These are phyloP conservation scores for Acorus gramineus DNA, from an alignment of 106 monocot species.

Conservation along the genomic window DNA sequence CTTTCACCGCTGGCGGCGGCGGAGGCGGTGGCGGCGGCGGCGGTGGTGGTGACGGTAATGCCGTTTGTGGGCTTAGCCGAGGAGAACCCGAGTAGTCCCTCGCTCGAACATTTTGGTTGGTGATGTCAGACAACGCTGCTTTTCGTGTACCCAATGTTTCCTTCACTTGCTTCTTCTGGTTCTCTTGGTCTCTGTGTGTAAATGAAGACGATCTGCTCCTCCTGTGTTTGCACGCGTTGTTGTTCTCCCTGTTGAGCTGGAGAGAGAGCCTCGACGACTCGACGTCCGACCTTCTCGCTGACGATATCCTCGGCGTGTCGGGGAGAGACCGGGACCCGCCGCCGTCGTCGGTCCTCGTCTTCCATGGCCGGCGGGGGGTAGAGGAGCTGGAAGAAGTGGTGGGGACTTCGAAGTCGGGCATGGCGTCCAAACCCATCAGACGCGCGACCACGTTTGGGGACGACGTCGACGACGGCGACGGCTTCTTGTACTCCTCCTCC, in stretches of 20 bases:
- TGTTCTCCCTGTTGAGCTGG: constrained; percentile 31
- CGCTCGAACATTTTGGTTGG: too few species aligned
- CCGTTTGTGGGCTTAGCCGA: too few species aligned
- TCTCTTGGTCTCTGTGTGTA: too few species aligned
- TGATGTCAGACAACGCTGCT: too few species aligned
- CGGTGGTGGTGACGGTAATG: background rate
- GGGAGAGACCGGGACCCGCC: constrained; percentile 39
- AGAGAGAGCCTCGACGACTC: constrained; percentile 38
- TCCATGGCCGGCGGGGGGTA: background rate
- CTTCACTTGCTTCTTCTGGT: too few species aligned
- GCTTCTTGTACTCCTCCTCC: constrained; percentile 15
- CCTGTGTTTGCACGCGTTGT: background rate
- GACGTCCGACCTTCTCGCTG: constrained; percentile 23
- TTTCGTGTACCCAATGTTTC: too few species aligned
- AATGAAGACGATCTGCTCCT: too few species aligned
- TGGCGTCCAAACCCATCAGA: constrained; percentile 50
- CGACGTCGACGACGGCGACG: constrained; percentile 29
- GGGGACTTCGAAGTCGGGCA: constrained; percentile 16
- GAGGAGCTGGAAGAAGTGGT: constrained; percentile 27
- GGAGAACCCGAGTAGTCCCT: too few species aligned
- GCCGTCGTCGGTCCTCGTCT: background rate
- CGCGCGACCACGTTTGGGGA: constrained; percentile 50
- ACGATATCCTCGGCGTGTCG: constrained; percentile 50
- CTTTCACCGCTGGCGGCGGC: constrained; percentile 8
- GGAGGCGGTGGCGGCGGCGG: constrained; percentile 1